phyloP scores from a whole-genome alignment of 352 stramenopile genomes.

The Phytophthora vignae region DNA sequence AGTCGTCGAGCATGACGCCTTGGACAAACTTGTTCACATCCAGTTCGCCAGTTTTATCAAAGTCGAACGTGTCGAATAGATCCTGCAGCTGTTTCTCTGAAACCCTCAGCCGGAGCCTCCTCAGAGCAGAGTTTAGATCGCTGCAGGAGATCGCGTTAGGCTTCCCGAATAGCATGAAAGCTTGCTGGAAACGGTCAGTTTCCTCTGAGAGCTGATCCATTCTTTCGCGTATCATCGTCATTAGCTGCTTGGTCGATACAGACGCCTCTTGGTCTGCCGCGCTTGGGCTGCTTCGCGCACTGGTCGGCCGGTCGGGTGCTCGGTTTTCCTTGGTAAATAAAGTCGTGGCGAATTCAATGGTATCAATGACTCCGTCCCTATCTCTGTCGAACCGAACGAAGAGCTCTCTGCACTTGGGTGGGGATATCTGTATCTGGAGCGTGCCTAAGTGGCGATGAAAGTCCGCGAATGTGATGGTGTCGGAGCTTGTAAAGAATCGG shows the following conservation, averaged over 20 bases:
- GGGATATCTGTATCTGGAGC: slow-evolving; percentile 71
- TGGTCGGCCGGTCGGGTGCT: slow-evolving; percentile 19
- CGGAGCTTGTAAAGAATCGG: slow-evolving; percentile 68
- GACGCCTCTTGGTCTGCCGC: slow-evolving; percentile 44
- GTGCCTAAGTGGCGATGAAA: slow-evolving; percentile 62
- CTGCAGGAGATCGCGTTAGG: slow-evolving; percentile 57
- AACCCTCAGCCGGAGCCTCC: slow-evolving; percentile 64
- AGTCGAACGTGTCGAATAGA: slow-evolving; percentile 80
- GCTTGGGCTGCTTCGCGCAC: slow-evolving; percentile 21
- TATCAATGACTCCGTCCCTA: slow-evolving; percentile 65
- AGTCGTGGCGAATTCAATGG: slow-evolving; percentile 69
- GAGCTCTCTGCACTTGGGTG: slow-evolving; percentile 59
- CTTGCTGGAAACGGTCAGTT: slow-evolving; percentile 78
- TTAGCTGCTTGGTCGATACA: slow-evolving; percentile 66
- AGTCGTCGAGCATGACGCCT: slow-evolving; percentile 78
- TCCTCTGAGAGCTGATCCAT: slow-evolving; percentile 76
- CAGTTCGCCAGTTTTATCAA: slow-evolving; percentile 78
- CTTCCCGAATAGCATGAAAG: slow-evolving; percentile 78
- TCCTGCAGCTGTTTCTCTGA: slow-evolving; percentile 57
- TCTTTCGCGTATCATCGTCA: slow-evolving; percentile 62
- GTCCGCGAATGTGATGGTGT: slow-evolving; percentile 68
- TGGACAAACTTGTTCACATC: slow-evolving; percentile 87
- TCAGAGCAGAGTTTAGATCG: slow-evolving; percentile 66
- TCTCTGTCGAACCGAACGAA: slow-evolving; percentile 76
- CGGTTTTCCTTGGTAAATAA: slow-evolving; percentile 59